Base-by-base conservation (phyloP, 805 yeast species). In the Wickerhamomyces alni region DNA sequence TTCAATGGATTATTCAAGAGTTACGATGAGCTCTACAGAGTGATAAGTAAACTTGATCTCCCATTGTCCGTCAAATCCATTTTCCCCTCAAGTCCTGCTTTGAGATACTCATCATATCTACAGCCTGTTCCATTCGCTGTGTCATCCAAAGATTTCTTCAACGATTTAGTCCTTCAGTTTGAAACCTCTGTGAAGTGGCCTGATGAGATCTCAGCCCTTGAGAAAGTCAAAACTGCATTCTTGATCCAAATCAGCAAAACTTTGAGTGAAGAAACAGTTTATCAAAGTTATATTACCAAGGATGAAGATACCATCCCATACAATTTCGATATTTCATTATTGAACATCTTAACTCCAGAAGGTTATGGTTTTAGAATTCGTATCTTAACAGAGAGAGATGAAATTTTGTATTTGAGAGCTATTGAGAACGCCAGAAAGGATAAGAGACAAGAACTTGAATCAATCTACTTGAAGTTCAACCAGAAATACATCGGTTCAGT, bases 101-200 rank as follows among this genome's bases (percentile, higher is more conserved):
- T 88, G 47, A 73, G 98, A 55, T 80, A 76, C 54, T 74, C 96
- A 0, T 81, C 96, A 1, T 50, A 83, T 5, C 68, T 81, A 40
- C 80, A 77, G 46, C 98, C 98, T 0, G 86, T 78, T 30, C 95
- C 96, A 28, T 83, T 75, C 67, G 87, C 91, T 8, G 68, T 71
- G 24, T 70, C 85, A 3, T 79, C 74, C 49, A 88, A 87, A 5
- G 86, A 83, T 54, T 85, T 83, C 55, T 77, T 87, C 68, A 86
- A 83, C 51, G 89, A 85, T 33, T 80, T 82, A 13, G 71, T 93
- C 9, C 58, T 93, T 28, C 95, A 89, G 61, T 87, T 93, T 59
- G 99, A 93, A 63, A 69, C 85, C 4, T 86, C 96, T 2, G 72
- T 76, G n/a, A 79, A 80, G 58, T 93, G 99, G 99, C 99, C 99